Evolutionary conservation across 2,329 filamentous ascomycete genomes (phyloP).

Genomic region (Orbilia blumenaviensis): DNA sequence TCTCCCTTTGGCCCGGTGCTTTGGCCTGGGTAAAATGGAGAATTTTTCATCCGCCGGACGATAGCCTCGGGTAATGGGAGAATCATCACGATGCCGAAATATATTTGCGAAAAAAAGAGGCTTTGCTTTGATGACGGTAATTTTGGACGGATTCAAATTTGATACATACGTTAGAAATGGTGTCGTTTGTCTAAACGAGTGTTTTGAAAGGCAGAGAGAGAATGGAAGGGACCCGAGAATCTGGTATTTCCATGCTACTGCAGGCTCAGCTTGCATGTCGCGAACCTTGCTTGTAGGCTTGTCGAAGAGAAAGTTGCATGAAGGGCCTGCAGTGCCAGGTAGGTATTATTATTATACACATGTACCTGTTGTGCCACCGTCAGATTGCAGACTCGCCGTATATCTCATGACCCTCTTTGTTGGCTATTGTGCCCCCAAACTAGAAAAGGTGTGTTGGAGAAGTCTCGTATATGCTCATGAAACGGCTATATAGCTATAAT

Average conservation of each 20-base stretch:
- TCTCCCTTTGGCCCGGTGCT: slow-evolving; percentile 41
- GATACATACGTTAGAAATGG: slow-evolving; percentile 20
- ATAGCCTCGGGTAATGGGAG: slow-evolving; percentile 34
- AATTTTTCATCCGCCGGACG: slow-evolving; percentile 27
- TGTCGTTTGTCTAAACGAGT: slow-evolving; percentile 15
- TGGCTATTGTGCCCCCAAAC: slow-evolving; percentile 19
- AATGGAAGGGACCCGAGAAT: slow-evolving; percentile 31
- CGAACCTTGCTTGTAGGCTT: slow-evolving; percentile 33
- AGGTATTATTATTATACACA: slow-evolving; percentile 30
- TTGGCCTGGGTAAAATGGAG: slow-evolving; percentile 11
- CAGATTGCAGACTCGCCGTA: slow-evolving; percentile 30
- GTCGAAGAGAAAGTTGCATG: slow-evolving; percentile 16
- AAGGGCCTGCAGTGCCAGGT: slow-evolving; percentile 11
- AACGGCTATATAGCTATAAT: slow-evolving; percentile 27
- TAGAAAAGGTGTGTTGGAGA: slow-evolving; percentile 7
- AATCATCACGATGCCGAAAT: slow-evolving; percentile 10
- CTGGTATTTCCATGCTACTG: slow-evolving; percentile 44
- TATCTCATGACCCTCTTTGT: slow-evolving; percentile 42
- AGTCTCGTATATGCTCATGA: slow-evolving; percentile 7
- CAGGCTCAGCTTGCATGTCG: slow-evolving; percentile 22
- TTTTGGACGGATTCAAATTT: slow-evolving; percentile 22
- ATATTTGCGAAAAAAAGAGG: slow-evolving; percentile 9
- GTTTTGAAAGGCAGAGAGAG: slow-evolving; percentile 11
- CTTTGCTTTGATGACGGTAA: slow-evolving; percentile 16
- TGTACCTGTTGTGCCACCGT: slow-evolving; percentile 39